Base-by-base conservation (phyloP, 1,284 basidiomycete species). In the Exobasidium rhododendri region DNA sequence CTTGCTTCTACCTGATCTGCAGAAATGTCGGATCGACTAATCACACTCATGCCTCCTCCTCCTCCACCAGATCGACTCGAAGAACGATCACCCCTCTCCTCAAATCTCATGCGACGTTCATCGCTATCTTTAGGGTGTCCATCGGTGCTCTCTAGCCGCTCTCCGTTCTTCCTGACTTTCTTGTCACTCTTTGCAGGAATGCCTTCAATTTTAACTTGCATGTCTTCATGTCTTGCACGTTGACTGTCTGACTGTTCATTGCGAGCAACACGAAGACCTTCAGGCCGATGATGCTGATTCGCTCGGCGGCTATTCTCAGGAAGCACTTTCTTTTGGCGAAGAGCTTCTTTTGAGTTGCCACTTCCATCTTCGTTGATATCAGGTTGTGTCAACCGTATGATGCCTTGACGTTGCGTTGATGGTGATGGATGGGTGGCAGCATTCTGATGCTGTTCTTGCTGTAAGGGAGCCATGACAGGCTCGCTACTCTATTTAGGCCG, bases 401-500 rank as follows among this genome's bases (percentile, higher is more conserved):
- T 50, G 14, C 47, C 47, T 50, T 50, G n/a, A 13, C 47, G 47
- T 20, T n/a, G 47, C 24, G 47, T 14, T 24, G 47, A 50, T 2
- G 47, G 26, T 50, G 35, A 17, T 40, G 17, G 17, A 17, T 40
- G 35, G 10, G 17, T 10, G 7, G 5, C 47, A 28, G 47, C 20
- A 4, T 24, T 50, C n/a, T 50, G 47, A 20, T 5, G 47, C 47
- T 50, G 47, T 50, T 50, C 20, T 20, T 50, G 20, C 20, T 50
- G 13, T 4, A 7, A 50, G n/a, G 47, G 20, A 4, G 47, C 47
- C 47, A 50, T 50, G n/a, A 4, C 17, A 40, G 35, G 35, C 17
- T 10, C 10, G 35, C 35, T 40, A 22, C 43, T n/a, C 43, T n/a
- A 22, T n/a, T 14, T 14, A 14, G 43, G 14, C 22, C 43, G 43